These are phyloP conservation scores for Tillandsia fasciculata DNA, from an alignment of 176 grass and related monocot genomes.

Conservation along the genomic window DNA sequence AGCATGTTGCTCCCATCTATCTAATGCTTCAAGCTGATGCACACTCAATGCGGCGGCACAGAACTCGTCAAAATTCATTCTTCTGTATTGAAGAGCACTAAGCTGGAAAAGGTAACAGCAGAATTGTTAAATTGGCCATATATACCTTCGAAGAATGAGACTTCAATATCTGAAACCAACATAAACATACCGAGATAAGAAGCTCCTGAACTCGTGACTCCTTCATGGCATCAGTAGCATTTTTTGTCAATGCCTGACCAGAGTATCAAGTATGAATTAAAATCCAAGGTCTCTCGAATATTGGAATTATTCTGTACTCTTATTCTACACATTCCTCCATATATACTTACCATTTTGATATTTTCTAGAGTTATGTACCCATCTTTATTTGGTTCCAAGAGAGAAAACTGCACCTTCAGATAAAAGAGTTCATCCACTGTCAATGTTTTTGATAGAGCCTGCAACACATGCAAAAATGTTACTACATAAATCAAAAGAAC, in stretches of 20 bases:
- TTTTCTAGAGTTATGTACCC: constrained; percentile 74
- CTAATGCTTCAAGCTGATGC: constrained; percentile 73
- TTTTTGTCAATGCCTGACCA: constrained; percentile 48
- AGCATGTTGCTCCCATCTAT: constrained; percentile 85
- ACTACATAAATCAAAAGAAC: constrained; percentile 9
- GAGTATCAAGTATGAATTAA: constrained; percentile 3
- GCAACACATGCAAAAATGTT: constrained; percentile 21
- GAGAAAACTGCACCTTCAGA: constrained; percentile 62
- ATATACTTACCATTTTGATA: constrained; percentile 58
- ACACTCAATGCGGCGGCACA: constrained; percentile 65
- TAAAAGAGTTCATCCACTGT: constrained; percentile 73
- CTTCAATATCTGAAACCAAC: constrained; percentile 9
- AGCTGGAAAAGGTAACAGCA: constrained; percentile 31
- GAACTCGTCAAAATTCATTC: constrained; percentile 81
- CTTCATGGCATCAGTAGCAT: constrained; percentile 74
- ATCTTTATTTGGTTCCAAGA: constrained; percentile 62
- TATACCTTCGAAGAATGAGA: neutral
- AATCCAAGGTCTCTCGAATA: constrained; percentile 3
- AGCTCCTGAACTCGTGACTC: constrained; percentile 67
- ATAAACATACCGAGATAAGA: constrained; percentile 43
- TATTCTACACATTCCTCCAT: neutral
- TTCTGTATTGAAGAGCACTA: constrained; percentile 73
- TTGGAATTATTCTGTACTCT: neutral
- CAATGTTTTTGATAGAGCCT: constrained; percentile 74
- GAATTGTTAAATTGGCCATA: neutral